Evolutionary conservation across 306 rosid genomes (phyloP).

Genomic region (Astragalus membranaceus): DNA sequence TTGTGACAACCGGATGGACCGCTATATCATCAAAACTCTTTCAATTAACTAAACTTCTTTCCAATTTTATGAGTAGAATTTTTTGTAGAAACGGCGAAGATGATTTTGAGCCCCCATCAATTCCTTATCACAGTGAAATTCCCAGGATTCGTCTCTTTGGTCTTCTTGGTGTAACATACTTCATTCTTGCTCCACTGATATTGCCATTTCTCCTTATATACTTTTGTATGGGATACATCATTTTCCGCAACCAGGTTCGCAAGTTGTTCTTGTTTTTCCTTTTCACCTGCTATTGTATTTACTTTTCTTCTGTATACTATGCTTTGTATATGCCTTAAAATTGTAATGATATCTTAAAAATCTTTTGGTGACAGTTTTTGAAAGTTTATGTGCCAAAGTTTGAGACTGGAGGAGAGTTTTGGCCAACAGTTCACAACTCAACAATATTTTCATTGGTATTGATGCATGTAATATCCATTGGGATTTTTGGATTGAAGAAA

Average conservation of each 20-base stretch:
- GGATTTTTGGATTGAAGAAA: slow-evolving; percentile 66
- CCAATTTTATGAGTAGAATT: slow-evolving; percentile 28
- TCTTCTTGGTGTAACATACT: slow-evolving; percentile 88
- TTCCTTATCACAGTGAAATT: slow-evolving; percentile 56
- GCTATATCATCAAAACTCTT: slow-evolving; percentile 57
- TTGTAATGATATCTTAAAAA: slow-evolving; percentile 2
- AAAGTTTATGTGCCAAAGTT: slow-evolving; percentile 63
- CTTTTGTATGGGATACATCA: slow-evolving; percentile 71
- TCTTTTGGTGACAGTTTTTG: slow-evolving; percentile 44
- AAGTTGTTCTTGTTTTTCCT: background rate
- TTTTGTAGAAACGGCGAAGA: slow-evolving; percentile 22
- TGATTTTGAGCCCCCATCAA: slow-evolving; percentile 56
- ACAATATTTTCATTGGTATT: slow-evolving; percentile 65
- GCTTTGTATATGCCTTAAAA: too few species aligned
- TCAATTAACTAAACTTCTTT: slow-evolving; percentile 39
- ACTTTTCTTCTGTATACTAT: too few species aligned
- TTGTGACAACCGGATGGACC: slow-evolving; percentile 61
- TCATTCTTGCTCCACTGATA: slow-evolving; percentile 84
- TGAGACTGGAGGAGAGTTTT: slow-evolving; percentile 64
- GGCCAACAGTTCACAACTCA: slow-evolving; percentile 69
- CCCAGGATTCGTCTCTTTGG: slow-evolving; percentile 68
- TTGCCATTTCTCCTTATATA: slow-evolving; percentile 83
- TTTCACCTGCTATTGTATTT: background rate
- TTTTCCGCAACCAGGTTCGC: slow-evolving; percentile 87
- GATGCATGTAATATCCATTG: slow-evolving; percentile 82